Evolutionary conservation across 2,329 filamentous ascomycete genomes (phyloP), one percentile per base, ranked within the genome.

Genomic region (Fusarium redolens): DNA sequence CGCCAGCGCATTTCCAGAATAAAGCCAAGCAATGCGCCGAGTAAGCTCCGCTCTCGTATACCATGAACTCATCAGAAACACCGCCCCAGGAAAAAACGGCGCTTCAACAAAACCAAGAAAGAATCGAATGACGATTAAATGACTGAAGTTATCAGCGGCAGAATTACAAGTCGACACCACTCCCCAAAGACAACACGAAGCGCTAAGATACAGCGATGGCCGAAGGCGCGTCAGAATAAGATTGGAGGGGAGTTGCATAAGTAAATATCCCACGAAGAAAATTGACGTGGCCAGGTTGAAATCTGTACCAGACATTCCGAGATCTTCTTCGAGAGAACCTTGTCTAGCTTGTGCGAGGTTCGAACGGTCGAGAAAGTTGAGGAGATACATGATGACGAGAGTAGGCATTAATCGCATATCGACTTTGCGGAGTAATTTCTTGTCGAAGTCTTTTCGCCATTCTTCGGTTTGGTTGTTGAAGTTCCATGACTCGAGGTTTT

Each of bases 191-290:
- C 83, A 80, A 76, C 87, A 87, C 1, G 84, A 84, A 1, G 80
- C 78, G 0, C 86, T 83, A 3, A 91, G 82, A 68, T 89, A 91
- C 2, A 87, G 62, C 4, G 86, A 87, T 2, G 89, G 89, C 14
- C 84, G 82, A 35, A 89, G 80, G 6, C 86, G 81, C 0, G 88
- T 90, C 5, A 91, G 80, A 0, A 89, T 74, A 63, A 91, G 82
- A 68, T 91, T 92, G 0, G 88, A 90, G 0, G 89, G 90, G 0
- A 91, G 79, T 76, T 91, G 89, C 85, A 91, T 90, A 17, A 90
- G 79, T 1, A 91, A 80, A 72, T 91, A 91, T 7, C 89, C 86
- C 3, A 90, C 87, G 67, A 89, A 90, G 78, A 92, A 92, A 55
- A 89, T 79, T 1, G 88, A 89, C 1, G 92, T 84, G 0, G 91